Conservation (phyloP, 495 filamentous ascomycete genomes). For the Xylaria acuta region DNA sequence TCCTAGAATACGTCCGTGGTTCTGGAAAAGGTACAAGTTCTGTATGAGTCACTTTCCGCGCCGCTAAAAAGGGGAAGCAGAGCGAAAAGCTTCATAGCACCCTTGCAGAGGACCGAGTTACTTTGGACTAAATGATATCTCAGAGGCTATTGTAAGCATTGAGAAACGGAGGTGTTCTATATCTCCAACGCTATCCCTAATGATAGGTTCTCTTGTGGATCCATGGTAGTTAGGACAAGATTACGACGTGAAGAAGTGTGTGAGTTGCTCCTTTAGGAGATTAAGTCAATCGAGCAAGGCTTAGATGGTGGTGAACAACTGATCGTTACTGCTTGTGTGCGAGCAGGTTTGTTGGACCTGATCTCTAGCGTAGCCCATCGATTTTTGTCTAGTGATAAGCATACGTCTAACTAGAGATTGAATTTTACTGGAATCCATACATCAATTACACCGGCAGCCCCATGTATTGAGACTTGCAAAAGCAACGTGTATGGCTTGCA, state of each 20-base stretch:
- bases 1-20: constrained; percentile 8
- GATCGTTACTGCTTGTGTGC: background rate
- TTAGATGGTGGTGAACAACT: constrained; percentile 13
- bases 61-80: background rate
- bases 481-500: no score
- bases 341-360: background rate
- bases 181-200: background rate
- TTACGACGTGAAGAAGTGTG: background rate
- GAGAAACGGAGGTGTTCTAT: background rate
- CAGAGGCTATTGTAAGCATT: constrained; percentile 1
- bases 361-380: no score
- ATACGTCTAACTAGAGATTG: background rate
- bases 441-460: background rate
- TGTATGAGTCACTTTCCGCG: background rate
- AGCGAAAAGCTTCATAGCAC: background rate
- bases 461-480: no score
- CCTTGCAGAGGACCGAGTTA: background rate
- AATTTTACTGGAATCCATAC: background rate
- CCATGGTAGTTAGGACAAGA: no score
- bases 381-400: no score
- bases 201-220: background rate
- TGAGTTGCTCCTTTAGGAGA: background rate
- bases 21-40: background rate
- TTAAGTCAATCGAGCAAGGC: background rate
- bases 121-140: constrained; percentile 3